A percentile compares a stretch with the other conserved stretches of the same genome.
phyloP scores from a whole-genome alignment of 345 rosid genomes.

The Firmiana major region DNA sequence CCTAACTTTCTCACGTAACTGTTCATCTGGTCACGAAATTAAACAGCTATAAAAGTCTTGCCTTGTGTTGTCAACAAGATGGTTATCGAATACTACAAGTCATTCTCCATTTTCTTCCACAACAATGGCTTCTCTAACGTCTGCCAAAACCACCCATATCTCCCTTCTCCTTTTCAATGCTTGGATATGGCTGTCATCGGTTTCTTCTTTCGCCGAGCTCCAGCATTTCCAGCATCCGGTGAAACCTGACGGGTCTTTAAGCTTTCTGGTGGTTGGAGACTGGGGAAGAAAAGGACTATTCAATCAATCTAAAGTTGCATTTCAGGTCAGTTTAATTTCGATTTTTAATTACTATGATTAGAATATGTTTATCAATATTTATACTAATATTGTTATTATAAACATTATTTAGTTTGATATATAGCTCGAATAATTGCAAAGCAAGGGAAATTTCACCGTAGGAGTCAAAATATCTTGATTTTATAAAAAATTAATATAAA shows the following conservation, averaged over 20 bases:
- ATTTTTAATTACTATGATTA: too few relatives aligned
- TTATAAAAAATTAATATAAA: too few relatives aligned
- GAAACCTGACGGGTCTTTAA: conserved; percentile 47
- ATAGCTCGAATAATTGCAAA: too few relatives aligned
- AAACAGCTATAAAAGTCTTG: not conserved
- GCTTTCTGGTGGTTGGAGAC: conserved; percentile 66
- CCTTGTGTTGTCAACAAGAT: not conserved
- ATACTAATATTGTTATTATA: too few relatives aligned
- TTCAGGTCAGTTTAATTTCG: conserved; percentile 39
- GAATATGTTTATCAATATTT: too few relatives aligned
- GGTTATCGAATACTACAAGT: not conserved
- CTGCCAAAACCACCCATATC: not conserved
- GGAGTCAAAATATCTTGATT: too few relatives aligned
- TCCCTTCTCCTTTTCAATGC: not conserved
- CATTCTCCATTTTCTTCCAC: not conserved
- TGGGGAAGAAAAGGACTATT: conserved; percentile 66
- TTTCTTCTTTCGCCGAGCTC: conserved; percentile 36
- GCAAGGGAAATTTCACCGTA: too few relatives aligned
- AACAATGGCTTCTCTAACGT: not conserved
- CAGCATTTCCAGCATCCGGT: conserved; percentile 36
- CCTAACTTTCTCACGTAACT: not conserved
- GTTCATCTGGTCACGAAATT: not conserved
- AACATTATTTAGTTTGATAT: too few relatives aligned
- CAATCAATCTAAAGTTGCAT: conserved; percentile 63
- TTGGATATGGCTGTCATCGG: not conserved